Base-by-base conservation (phyloP, 208 protist genomes). In the Wallacemonas sp. region DNA sequence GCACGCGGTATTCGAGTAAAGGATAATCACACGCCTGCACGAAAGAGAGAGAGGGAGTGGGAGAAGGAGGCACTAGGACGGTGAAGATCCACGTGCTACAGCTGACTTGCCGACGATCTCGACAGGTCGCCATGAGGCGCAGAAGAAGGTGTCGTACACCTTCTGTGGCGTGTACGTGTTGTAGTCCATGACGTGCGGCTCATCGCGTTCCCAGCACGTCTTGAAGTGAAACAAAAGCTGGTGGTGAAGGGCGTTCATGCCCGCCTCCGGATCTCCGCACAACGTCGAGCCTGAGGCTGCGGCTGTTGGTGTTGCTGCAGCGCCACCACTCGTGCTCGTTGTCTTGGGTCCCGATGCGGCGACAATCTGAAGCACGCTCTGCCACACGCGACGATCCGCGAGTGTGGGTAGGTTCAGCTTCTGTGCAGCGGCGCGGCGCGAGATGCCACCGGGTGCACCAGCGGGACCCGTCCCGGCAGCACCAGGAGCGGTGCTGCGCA, bases 111-210 rank as follows among this genome's bases (percentile, higher is more conserved):
- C n/a, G n/a, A n/a, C n/a, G n/a, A n/a, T n/a, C n/a, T n/a, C n/a
- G n/a, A n/a, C n/a, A n/a, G 71, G 49, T 38, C 41, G 61, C 74
- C 75, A 86, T 27, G 48, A 52, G 1, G 43, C 57, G 17, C 44
- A 61, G 70, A 95, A 90, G 70, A 93, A 95, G 19, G 73, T 89
- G 60, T 36, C 38, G 49, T 85, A 83, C 2, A 96, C 88, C 16
- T 71, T 80, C 19, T 76, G 39, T 8, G 70, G 49, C 49, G 93
- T 82, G 61, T 91, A 94, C 23, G 74, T 88, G 62, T 79, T 83
- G 75, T 92, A 94, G 48, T 84, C 80, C 91, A 93, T 93, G 44
- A 93, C 85, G 34, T 87, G 81, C n/a, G 91, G 91, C 54, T 77
- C 41, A 63, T 96, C 86, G 6, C 80, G 74, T 57, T 85, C 77